phyloP scores from a whole-genome alignment of 2,329 filamentous ascomycete genomes.

The Claviceps sp. region DNA sequence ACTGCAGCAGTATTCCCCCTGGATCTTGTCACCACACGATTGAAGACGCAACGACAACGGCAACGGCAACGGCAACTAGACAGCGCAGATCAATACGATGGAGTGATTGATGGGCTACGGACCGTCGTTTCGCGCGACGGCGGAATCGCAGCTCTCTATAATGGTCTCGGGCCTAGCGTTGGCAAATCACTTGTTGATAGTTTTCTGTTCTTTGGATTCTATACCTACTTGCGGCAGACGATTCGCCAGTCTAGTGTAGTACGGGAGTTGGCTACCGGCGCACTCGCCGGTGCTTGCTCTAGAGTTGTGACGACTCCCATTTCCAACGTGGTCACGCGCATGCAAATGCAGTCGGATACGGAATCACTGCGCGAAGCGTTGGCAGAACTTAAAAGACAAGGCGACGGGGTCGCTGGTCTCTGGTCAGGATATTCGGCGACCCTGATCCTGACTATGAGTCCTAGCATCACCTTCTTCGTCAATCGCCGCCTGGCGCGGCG shows the following conservation, averaged over 20 bases:
- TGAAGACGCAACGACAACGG: slow-evolving; percentile 57
- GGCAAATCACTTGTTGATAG: slow-evolving; percentile 59
- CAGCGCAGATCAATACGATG: slow-evolving; percentile 40
- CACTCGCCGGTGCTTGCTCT: slow-evolving; percentile 59
- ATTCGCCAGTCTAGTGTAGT: slow-evolving; percentile 39
- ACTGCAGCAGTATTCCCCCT: slow-evolving; percentile 71
- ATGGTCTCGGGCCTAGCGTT: slow-evolving; percentile 48
- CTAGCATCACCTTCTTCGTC: slow-evolving; percentile 72
- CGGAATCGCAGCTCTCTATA: slow-evolving; percentile 57
- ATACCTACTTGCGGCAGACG: slow-evolving; percentile 39
- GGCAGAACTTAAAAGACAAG: slow-evolving; percentile 41
- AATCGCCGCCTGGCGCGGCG: slow-evolving; percentile 56
- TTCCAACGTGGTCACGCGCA: slow-evolving; percentile 67
- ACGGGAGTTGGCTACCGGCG: slow-evolving; percentile 63
- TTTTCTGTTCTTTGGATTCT: slow-evolving; percentile 78
- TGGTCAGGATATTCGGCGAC: slow-evolving; percentile 83
- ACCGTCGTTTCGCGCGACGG: slow-evolving; percentile 62
- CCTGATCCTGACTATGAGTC: slow-evolving; percentile 70
- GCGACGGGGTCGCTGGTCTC: slow-evolving; percentile 62
- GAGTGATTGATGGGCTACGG: slow-evolving; percentile 53
- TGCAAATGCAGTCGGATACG: slow-evolving; percentile 51
- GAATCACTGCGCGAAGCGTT: slow-evolving; percentile 43
- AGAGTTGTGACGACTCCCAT: slow-evolving; percentile 69
- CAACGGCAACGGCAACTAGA: slow-evolving; percentile 22
- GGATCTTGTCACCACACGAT: slow-evolving; percentile 65